phyloP scores from a whole-genome alignment of 1,139 yeast species.

The Kluyveromyces marxianus region DNA sequence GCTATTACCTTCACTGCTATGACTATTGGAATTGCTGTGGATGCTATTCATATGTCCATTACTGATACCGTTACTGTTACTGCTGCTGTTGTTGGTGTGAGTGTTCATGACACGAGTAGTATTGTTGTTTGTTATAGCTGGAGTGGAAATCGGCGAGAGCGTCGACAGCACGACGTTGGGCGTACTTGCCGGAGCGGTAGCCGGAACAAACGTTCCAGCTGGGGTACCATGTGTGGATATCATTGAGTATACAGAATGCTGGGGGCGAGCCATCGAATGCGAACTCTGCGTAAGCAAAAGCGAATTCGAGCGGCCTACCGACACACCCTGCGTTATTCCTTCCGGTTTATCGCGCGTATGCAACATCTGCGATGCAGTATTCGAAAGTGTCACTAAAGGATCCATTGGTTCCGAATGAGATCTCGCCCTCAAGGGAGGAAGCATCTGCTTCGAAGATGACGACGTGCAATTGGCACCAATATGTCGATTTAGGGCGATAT shows the following conservation, averaged over 20 bases:
- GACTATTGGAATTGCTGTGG: background rate
- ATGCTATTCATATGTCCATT: background rate
- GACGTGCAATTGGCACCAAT: too few relatives aligned
- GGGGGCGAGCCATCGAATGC: background rate
- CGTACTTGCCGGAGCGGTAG: background rate
- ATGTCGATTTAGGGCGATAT: background rate
- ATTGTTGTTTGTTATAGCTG: too few relatives aligned
- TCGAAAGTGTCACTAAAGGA: constrained; percentile 4
- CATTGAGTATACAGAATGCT: background rate
- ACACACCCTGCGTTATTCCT: background rate
- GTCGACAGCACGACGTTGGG: background rate
- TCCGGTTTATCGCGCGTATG: background rate
- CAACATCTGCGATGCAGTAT: constrained; percentile 3
- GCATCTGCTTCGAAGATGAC: background rate
- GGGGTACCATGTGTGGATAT: background rate
- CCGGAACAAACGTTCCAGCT: too few relatives aligned
- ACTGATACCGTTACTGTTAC: too few relatives aligned
- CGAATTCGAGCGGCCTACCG: background rate
- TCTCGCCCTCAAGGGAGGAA: background rate
- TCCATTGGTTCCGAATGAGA: background rate
- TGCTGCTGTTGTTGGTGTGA: too few relatives aligned
- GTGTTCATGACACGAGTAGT: too few relatives aligned
- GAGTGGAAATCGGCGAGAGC: background rate
- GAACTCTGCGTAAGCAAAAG: background rate
- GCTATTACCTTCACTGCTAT: too few relatives aligned